These are phyloP conservation scores for Tuber brumale DNA, from an alignment of 495 filamentous ascomycete species.

Conservation along the genomic window DNA sequence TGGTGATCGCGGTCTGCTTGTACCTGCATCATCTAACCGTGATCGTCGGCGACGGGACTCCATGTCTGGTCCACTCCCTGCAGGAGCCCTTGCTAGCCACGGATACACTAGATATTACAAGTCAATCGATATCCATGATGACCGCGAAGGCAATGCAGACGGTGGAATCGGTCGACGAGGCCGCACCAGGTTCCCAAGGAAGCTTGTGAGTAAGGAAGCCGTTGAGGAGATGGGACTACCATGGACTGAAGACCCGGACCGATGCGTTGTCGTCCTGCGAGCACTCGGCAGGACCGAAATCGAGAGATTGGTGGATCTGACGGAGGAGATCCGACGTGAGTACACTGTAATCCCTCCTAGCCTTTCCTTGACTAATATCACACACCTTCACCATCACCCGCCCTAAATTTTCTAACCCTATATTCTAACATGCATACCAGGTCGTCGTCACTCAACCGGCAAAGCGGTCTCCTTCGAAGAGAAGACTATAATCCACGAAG, in stretches of 20 bases:
- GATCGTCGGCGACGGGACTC: constrained; percentile 23
- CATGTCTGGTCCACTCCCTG: constrained; percentile 15
- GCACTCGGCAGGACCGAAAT: constrained; percentile 37
- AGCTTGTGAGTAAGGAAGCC: constrained; percentile 36
- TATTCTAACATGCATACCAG: constrained; percentile 19
- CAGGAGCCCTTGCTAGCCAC: constrained; percentile 9
- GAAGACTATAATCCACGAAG: constrained; percentile 31
- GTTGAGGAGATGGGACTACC: constrained; percentile 33
- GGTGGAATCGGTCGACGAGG: constrained; percentile 25
- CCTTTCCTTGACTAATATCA: constrained; percentile 1
- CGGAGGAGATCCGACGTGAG: constrained; percentile 41
- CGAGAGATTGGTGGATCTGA: constrained; percentile 38
- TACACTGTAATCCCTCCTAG: constrained; percentile 38
- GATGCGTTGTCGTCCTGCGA: constrained; percentile 32
- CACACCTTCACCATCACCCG: not conserved
- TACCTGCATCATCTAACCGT: constrained; percentile 25
- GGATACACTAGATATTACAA: constrained; percentile 31
- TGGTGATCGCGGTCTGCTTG: constrained; percentile 19
- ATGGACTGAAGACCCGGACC: constrained; percentile 35
- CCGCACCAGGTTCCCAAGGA: constrained; percentile 38
- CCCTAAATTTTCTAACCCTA: not conserved
- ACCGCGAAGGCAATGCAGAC: constrained; percentile 9
- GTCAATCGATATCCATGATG: constrained; percentile 25
- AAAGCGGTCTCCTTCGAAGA: constrained; percentile 39
- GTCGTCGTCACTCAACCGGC: constrained; percentile 30